Base-by-base conservation (phyloP, 2,329 filamentous ascomycete genomes). In the Pseudogymnoascus sp. region DNA sequence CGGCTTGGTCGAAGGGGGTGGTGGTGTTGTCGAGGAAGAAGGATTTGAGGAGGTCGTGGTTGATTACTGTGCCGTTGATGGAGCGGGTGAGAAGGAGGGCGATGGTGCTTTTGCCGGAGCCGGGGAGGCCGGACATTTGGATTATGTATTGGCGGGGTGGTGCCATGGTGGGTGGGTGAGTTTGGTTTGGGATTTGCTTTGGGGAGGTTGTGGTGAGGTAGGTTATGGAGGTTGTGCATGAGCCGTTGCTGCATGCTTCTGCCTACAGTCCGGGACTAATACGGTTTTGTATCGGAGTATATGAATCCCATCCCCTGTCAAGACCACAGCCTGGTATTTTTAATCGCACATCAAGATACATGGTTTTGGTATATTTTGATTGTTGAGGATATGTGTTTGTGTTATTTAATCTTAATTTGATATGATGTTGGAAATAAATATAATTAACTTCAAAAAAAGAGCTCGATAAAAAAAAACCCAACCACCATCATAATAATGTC, bases 121-220 rank as follows among this genome's bases (percentile, higher is more conserved):
- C 75, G 2, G 75, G 75, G 5, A 73, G 72, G 3, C 75, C 75
- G 1, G 75, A 75, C 72, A 77, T 76, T 59, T 76, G 74, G 53
- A 72, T 69, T 37, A 73, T 59, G 7, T 70, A 40, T 31, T 31
- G 47, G n/a, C n/a, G 47, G 2, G 47, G 47, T 53, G 6, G 47
- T 10, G 14, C 6, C 47, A 53, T 53, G n/a, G 25, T 53, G 47
- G 25, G 14, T 31, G 47, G 14, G 5, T 31, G 25, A 14, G 4
- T 53, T 31, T 31, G 23, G 4, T 53, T 31, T 31, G 8, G 16
- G 1, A 31, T 53, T n/a, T n/a, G n/a, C n/a, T n/a, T n/a, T n/a
- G n/a, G n/a, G 23, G 14, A n/a, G 25, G 25, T 18, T 18, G 47
- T 18, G 25, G n/a, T 56, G 25, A 11, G 28, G 25, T 42, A 14